Evolutionary conservation across 108 stramenopile species (phyloP).

Genomic region (Cyclotella distinguenda): DNA sequence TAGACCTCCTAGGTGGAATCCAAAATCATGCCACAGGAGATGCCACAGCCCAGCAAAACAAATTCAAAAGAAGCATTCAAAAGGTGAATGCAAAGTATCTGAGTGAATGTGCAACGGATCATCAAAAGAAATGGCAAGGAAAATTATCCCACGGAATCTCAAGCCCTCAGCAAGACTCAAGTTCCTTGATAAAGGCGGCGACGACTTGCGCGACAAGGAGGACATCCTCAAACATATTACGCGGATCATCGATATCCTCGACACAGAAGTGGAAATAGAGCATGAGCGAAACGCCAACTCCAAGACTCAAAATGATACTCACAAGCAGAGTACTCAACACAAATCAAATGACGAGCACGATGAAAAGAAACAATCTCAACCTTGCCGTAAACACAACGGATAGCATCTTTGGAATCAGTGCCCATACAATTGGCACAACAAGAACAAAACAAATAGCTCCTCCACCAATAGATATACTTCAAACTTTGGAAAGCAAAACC

Average conservation of each 20-base stretch:
- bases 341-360: background rate
- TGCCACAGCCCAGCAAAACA: background rate
- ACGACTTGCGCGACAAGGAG: background rate
- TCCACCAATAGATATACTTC: background rate
- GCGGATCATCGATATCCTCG: background rate
- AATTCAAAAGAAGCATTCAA: too few relatives aligned
- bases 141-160: background rate
- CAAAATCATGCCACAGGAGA: background rate
- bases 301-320: background rate
- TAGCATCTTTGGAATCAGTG: slow-evolving; percentile 13
- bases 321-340: background rate
- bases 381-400: slow-evolving; percentile 10
- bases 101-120: background rate
- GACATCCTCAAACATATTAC: background rate
- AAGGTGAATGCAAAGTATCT: too few relatives aligned
- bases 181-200: background rate
- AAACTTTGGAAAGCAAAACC: background rate
- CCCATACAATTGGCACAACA: background rate
- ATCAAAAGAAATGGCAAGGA: too few relatives aligned
- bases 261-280: background rate
- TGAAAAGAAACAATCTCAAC: background rate
- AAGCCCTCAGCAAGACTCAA: background rate
- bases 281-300: too few relatives aligned
- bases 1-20: background rate
- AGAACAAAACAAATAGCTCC: background rate